Evolutionary conservation across 75 land plant species (phyloP).

Genomic region (Azolla pinnata): DNA sequence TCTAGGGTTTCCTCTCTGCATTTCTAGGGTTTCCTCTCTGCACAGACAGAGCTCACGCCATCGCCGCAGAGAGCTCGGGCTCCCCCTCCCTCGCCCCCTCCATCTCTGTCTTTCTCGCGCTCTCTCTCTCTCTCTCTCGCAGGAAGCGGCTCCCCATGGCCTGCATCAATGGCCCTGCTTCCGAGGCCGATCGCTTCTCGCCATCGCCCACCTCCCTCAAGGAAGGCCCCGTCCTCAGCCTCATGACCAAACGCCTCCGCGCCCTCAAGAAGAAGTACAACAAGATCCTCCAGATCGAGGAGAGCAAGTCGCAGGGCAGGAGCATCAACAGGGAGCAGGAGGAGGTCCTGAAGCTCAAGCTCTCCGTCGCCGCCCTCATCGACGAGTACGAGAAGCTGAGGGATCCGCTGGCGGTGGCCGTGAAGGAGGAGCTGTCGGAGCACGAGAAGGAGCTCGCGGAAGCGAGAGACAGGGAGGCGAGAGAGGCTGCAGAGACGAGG

Average conservation of each 20-base stretch:
- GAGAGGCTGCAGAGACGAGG: conserved; percentile 16
- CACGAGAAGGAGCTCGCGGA: conserved; percentile 31
- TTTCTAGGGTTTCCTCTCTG: no score
- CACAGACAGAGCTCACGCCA: no score
- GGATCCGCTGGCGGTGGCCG: conserved; percentile 54
- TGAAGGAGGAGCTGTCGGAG: conserved; percentile 63
- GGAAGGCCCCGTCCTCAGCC: conserved; percentile 80
- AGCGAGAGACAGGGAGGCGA: conserved; percentile 1
- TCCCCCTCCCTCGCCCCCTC: no score
- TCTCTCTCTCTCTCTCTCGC: no score
- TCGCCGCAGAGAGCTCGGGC: no score
- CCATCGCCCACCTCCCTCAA: conserved; percentile 2
- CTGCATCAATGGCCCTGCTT: not conserved
- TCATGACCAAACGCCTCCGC: conserved; percentile 84
- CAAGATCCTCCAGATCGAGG: conserved; percentile 86
- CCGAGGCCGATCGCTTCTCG: not conserved
- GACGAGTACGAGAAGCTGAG: conserved; percentile 88
- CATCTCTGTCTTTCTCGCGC: no score
- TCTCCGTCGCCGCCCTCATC: conserved; percentile 49
- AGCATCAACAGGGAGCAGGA: conserved; percentile 89
- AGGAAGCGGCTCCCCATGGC: not conserved
- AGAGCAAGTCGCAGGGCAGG: conserved; percentile 62
- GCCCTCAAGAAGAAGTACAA: conserved; percentile 81
- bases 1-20: no score
- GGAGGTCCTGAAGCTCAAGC: conserved; percentile 72